phyloP scores from a whole-genome alignment of 495 filamentous ascomycete species.

The Aspergillus sclerotioniger region DNA sequence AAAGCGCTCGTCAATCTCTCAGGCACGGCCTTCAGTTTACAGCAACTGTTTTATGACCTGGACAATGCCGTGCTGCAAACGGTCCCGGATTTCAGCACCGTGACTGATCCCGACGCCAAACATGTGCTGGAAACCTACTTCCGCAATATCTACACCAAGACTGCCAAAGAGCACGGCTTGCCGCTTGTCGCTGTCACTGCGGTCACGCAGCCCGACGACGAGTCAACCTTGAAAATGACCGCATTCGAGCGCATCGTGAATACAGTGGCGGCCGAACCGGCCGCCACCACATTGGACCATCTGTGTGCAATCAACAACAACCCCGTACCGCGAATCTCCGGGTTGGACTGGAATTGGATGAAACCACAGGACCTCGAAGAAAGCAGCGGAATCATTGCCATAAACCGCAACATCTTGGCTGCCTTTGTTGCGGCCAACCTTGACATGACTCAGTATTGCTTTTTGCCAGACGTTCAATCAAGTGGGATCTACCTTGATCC shows the following conservation, averaged over 20 bases:
- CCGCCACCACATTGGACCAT: conserved; percentile 1
- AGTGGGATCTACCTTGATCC: no score
- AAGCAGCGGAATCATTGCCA: conserved; percentile 2
- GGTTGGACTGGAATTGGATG: conserved; percentile 9
- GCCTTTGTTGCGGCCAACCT: background rate
- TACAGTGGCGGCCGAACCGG: background rate
- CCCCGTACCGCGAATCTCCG: background rate
- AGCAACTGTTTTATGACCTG: conserved; percentile 14
- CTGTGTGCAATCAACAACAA: conserved; percentile 2
- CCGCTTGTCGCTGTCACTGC: conserved; percentile 10
- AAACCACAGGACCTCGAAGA: background rate
- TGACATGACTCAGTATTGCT: background rate
- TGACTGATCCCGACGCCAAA: background rate
- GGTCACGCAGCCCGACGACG: background rate
- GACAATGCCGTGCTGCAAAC: conserved; percentile 9
- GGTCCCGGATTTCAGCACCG: background rate
- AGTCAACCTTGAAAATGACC: conserved; percentile 9
- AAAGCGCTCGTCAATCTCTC: conserved; percentile 9
- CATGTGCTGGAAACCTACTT: conserved; percentile 1
- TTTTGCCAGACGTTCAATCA: background rate
- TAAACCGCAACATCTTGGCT: conserved; percentile 3
- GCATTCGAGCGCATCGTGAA: conserved; percentile 1
- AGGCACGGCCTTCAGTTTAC: conserved; percentile 10
- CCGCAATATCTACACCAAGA: background rate
- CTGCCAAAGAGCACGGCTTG: background rate